A percentile compares a stretch with the other conserved stretches of the same genome.
Conservation (phyloP, 1,284 basidiomycete genomes). For the Ceratobasidium sp. region DNA sequence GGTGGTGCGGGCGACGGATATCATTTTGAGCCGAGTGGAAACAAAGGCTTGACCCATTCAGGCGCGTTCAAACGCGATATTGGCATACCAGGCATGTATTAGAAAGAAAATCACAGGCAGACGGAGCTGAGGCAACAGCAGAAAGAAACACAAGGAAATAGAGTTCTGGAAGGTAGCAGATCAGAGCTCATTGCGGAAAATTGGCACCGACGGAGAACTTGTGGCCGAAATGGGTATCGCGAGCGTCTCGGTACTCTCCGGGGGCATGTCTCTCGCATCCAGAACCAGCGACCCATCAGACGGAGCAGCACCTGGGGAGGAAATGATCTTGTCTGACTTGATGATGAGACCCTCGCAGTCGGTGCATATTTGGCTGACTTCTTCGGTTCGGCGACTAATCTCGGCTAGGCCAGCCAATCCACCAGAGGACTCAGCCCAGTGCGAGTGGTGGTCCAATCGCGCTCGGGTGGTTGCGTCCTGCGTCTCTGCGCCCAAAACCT, state of each 20-base stretch:
- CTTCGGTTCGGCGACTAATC: constrained; percentile 87
- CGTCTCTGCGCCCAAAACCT: constrained; percentile 71
- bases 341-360: background rate
- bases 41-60: background rate
- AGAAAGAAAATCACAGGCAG: too few species aligned
- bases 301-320: background rate
- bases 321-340: background rate
- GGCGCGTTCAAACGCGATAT: too few species aligned
- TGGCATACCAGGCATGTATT: too few species aligned
- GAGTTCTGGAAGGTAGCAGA: too few species aligned
- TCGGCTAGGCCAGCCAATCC: constrained; percentile 64
- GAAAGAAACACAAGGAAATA: background rate
- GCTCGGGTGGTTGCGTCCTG: constrained; percentile 72
- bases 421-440: background rate
- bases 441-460: constrained; percentile 76
- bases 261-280: background rate
- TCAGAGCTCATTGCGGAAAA: background rate
- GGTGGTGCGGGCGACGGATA: background rate
- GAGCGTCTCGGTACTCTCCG: background rate
- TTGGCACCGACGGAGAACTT: background rate
- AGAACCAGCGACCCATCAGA: background rate
- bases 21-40: background rate
- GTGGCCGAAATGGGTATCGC: background rate
- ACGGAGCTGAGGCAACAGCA: too few species aligned
- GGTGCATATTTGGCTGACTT: constrained; percentile 64